Conservation (phyloP, 495 filamentous ascomycete genomes). For the Niebla homalea region DNA sequence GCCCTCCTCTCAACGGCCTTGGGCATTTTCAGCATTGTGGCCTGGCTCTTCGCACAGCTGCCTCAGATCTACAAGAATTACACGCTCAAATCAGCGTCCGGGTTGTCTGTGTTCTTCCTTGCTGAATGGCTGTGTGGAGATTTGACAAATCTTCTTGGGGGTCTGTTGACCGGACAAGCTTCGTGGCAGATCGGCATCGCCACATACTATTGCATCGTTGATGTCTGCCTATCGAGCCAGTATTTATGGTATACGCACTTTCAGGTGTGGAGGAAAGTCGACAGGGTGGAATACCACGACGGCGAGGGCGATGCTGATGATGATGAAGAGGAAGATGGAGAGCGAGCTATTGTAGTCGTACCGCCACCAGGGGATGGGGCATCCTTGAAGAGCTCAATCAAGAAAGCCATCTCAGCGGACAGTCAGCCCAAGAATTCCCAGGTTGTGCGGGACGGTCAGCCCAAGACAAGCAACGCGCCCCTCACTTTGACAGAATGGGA, state of each 20-base stretch:
- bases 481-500: too few species aligned
- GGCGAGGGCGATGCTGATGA: conserved; percentile 1
- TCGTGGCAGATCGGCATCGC: conserved; percentile 58
- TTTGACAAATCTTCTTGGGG: conserved; percentile 52
- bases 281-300: neutral
- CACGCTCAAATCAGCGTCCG: conserved; percentile 49
- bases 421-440: neutral
- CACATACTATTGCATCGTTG: conserved; percentile 55
- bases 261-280: conserved; percentile 26
- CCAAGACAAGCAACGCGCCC: neutral
- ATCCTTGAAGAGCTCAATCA: neutral
- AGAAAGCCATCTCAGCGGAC: neutral
- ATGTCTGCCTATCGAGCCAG: conserved; percentile 47
- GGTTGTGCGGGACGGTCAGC: neutral
- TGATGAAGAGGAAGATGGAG: conserved; percentile 16
- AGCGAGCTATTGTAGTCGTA: conserved; percentile 20
- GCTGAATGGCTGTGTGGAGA: conserved; percentile 60
- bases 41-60: conserved; percentile 68
- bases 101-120: conserved; percentile 55
- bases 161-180: conserved; percentile 52
- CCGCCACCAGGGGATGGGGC: neutral
- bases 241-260: conserved; percentile 56
- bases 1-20: conserved; percentile 53
- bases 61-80: conserved; percentile 66
- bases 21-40: conserved; percentile 50